Evolutionary conservation across 768 basidiomycete genomes (phyloP), one percentile per base, ranked within the genome.

Genomic region (Xanthoconium purpureum): DNA sequence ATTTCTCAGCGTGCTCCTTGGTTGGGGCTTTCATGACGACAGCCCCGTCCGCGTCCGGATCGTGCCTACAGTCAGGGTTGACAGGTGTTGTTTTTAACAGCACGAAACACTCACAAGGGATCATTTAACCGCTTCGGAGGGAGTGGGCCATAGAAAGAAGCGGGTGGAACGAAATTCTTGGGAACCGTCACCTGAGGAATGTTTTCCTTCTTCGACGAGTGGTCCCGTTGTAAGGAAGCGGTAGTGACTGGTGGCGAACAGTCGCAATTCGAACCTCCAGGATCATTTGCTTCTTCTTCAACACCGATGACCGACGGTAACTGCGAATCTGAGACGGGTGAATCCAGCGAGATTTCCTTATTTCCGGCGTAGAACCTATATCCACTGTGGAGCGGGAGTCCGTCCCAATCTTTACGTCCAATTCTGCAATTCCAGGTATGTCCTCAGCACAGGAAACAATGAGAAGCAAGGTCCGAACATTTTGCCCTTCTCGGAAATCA

Each of bases 11-110:
- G 59, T 92, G 87, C 32, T 82, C 83, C 56, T 82, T 78, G 10
- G 78, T 82, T 0, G 94, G 93, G 6, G 80, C 72, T 62, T 86
- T 88, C 92, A 99, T 91, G 6, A 98, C 87, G 9, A 98, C 73
- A 0, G 94, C 94, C 5, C 82, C 87, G 50, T 85, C 82, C 1
- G 80, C 83, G 6, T 80, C 71, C 3, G 96, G 91, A 66, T 96
- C 86, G 69, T 93, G 86, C 55, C 91, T 93, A 42, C 35, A 40
- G 40, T 18, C 37, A 14, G 6, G 44, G 38, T 43, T 40, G 46
- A 48, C 17, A 7, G 49, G 33, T 29, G 11, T 14, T n/a, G 8
- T 10, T 45, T n/a, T 35, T 14, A n/a, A 13, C 5, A 20, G 20
- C 13, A 9, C 10, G 33, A 12, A 37, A 48, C 40, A 8, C 66